A percentile compares a stretch with the other conserved stretches of the same genome.
These are phyloP conservation scores for Boletus subparvulus DNA, from an alignment of 768 basidiomycete genomes.

Conservation along the genomic window DNA sequence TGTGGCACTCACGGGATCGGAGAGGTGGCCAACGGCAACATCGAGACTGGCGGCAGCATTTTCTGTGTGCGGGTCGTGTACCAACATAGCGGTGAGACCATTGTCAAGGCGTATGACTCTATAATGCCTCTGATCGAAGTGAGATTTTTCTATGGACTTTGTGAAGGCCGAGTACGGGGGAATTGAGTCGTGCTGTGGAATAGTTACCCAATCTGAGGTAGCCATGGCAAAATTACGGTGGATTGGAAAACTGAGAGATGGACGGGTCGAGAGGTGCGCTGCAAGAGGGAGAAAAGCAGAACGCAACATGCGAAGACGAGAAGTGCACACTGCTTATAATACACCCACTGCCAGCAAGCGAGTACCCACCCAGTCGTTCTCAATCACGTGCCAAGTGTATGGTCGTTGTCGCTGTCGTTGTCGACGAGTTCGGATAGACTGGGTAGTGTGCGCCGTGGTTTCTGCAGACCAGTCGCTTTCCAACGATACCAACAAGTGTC, in stretches of 20 bases:
- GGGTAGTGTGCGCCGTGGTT: too few species aligned
- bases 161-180: slow-evolving; percentile 57
- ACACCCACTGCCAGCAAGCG: not conserved
- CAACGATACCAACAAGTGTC: too few species aligned
- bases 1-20: slow-evolving; percentile 74
- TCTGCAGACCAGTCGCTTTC: too few species aligned
- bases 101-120: slow-evolving; percentile 82
- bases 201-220: slow-evolving; percentile 20
- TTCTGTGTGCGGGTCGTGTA: slow-evolving; percentile 85
- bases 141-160: slow-evolving; percentile 64
- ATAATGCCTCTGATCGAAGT: slow-evolving; percentile 79
- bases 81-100: slow-evolving; percentile 80
- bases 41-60: slow-evolving; percentile 94
- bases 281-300: slow-evolving; percentile 12
- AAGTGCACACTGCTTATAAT: not conserved
- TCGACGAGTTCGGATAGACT: too few species aligned
- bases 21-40: slow-evolving; percentile 91
- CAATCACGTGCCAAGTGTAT: slow-evolving; percentile 17
- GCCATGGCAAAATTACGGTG: slow-evolving; percentile 25
- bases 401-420: too few species aligned
- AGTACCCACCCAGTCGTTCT: slow-evolving; percentile 28
- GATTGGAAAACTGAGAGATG: not conserved
- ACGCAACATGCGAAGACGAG: slow-evolving; percentile 4
- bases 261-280: not conserved
- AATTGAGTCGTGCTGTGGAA: slow-evolving; percentile 16